A percentile compares a stretch with the other conserved stretches of the same genome.
These are phyloP conservation scores for Xylaria grammica DNA, from an alignment of 495 filamentous ascomycete genomes.

Conservation along the genomic window DNA sequence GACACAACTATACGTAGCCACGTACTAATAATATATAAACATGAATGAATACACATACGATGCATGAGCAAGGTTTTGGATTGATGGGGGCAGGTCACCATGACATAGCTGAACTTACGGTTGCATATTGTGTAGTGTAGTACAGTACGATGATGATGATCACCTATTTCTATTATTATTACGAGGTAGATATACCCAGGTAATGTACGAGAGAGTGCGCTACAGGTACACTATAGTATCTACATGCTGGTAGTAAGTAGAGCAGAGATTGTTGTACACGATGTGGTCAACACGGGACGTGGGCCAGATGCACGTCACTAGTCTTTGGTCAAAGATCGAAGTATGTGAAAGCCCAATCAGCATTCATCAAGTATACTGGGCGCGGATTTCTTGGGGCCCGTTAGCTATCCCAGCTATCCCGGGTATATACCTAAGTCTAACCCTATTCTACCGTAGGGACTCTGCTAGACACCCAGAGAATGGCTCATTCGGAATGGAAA, in stretches of 20 bases:
- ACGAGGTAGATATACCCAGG: neutral
- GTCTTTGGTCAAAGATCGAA: conserved; percentile 11
- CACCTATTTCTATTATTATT: conserved; percentile 17
- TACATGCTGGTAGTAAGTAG: neutral
- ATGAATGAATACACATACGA: no score
- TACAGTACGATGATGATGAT: neutral
- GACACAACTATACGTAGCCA: neutral
- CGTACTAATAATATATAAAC: no score
- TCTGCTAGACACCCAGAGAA: no score
- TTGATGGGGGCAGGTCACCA: neutral
- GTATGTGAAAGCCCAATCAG: conserved; percentile 11
- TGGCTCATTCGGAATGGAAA: no score
- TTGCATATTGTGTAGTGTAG: neutral
- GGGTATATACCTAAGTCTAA: no score
- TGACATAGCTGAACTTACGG: conserved; percentile 2
- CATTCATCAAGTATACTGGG: neutral
- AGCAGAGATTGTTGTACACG: neutral
- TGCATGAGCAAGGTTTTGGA: no score
- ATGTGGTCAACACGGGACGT: conserved; percentile 18
- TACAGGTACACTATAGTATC: neutral
- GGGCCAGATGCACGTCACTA: conserved; percentile 21
- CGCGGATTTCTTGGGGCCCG: conserved; percentile 3
- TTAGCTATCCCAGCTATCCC: neutral
- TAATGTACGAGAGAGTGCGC: no score
- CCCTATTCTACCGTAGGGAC: no score